These are phyloP conservation scores for Andrographis paniculata DNA, from an alignment of 305 asterid species.

Conservation along the genomic window DNA sequence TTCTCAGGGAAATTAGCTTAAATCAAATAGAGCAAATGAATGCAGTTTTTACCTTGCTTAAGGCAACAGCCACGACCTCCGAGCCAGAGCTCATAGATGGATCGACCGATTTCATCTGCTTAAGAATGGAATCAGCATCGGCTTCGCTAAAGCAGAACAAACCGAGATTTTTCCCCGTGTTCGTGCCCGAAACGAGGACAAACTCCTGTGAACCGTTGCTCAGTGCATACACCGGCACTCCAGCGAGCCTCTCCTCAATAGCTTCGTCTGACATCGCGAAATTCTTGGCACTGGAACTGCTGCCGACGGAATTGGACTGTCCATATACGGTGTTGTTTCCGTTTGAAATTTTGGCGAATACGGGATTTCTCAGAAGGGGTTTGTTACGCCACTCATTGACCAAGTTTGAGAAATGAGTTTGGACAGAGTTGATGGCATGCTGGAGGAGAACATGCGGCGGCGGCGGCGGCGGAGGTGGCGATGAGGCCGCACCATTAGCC, in stretches of 20 bases:
- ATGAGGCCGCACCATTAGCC: no score
- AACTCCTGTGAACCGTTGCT: constrained; percentile 63
- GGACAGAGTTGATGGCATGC: constrained; percentile 51
- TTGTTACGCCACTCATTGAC: constrained; percentile 24
- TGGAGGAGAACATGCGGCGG: constrained; percentile 41
- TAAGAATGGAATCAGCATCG: constrained; percentile 61
- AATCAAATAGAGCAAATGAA: not conserved
- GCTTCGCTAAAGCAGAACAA: constrained; percentile 69
- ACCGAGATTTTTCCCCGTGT: constrained; percentile 52
- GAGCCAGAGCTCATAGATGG: constrained; percentile 51
- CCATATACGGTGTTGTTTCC: constrained; percentile 8
- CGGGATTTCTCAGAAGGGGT: constrained; percentile 24
- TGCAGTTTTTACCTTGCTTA: constrained; percentile 51
- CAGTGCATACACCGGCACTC: constrained; percentile 80
- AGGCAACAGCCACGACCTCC: constrained; percentile 71
- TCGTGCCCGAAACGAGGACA: constrained; percentile 59
- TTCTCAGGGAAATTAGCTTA: no score
- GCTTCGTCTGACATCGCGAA: constrained; percentile 35
- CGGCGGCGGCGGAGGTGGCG: constrained; percentile 23
- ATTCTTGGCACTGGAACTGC: constrained; percentile 7
- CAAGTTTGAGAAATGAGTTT: constrained; percentile 48
- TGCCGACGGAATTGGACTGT: constrained; percentile 3
- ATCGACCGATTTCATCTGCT: constrained; percentile 62
- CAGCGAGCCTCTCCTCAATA: constrained; percentile 75
- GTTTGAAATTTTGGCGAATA: constrained; percentile 37